Percentiles rank a stretch among this genome's conserved stretches.
These are phyloP conservation scores for Phytophthora europaea DNA, from an alignment of 352 stramenopile species.

Conservation along the genomic window DNA sequence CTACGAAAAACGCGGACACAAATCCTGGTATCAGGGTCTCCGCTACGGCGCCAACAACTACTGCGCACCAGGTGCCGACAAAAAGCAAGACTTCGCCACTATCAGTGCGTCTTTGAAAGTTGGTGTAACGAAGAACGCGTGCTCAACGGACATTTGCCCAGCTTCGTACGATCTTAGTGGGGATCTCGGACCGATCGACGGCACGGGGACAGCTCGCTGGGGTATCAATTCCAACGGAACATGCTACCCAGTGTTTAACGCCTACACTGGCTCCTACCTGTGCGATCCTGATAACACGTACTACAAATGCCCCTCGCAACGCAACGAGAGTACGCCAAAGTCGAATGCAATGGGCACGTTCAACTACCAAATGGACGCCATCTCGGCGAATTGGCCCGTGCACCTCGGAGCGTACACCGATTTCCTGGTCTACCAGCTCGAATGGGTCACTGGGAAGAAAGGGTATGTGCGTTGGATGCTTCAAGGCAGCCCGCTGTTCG, in stretches of 20 bases:
- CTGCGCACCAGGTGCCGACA: slow-evolving; percentile 27
- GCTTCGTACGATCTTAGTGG: slow-evolving; percentile 56
- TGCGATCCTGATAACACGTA: slow-evolving; percentile 65
- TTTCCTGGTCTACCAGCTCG: slow-evolving; percentile 74
- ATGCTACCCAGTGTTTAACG: slow-evolving; percentile 74
- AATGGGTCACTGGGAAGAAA: slow-evolving; percentile 75
- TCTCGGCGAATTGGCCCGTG: slow-evolving; percentile 80
- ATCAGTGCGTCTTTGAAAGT: slow-evolving; percentile 27
- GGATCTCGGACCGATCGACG: slow-evolving; percentile 49
- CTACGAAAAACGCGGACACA: slow-evolving; percentile 64
- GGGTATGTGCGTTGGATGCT: slow-evolving; percentile 83
- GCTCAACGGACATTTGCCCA: slow-evolving; percentile 44
- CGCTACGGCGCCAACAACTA: slow-evolving; percentile 63
- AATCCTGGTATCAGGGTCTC: slow-evolving; percentile 70
- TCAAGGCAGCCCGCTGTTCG: slow-evolving; percentile 63
- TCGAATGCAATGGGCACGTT: slow-evolving; percentile 73
- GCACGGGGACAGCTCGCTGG: slow-evolving; percentile 42
- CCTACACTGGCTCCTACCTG: slow-evolving; percentile 69
- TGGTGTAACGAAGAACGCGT: slow-evolving; percentile 56
- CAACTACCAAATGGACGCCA: slow-evolving; percentile 85
- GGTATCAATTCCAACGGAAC: slow-evolving; percentile 73
- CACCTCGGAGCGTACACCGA: slow-evolving; percentile 66
- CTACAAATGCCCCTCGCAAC: slow-evolving; percentile 40
- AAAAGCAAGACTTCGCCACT: slow-evolving; percentile 19
- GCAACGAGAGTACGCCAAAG: slow-evolving; percentile 43